Conservation (phyloP, 371 early-diverging fungal species). For the Capillidium heterosporum region DNA sequence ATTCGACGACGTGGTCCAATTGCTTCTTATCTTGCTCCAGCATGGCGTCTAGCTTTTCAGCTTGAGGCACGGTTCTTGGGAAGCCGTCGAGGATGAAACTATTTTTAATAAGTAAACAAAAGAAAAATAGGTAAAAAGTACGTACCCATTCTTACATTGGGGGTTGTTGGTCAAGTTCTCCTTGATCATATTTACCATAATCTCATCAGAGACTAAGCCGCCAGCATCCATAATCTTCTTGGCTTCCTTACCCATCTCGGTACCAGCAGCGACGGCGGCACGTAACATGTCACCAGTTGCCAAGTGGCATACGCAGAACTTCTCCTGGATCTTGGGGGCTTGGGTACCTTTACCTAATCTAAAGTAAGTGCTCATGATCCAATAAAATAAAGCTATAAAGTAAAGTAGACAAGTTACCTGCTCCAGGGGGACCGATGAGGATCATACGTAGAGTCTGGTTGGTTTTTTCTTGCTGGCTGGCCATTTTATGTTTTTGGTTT, state of each 20-base stretch:
- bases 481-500: too few relatives aligned
- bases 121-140: conserved; percentile 5
- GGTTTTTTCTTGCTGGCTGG: conserved; percentile 2
- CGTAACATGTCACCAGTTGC: conserved; percentile 99
- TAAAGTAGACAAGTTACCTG: conserved; percentile 34
- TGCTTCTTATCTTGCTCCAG: conserved; percentile 58
- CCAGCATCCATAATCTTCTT: conserved; percentile 98
- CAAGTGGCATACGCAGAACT: conserved; percentile 90
- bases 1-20: conserved; percentile 82
- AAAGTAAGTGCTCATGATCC: neutral
- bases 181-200: conserved; percentile 92
- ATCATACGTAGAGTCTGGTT: conserved; percentile 42
- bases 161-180: conserved; percentile 81
- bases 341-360: conserved; percentile 90
- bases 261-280: conserved; percentile 83
- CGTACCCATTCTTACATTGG: conserved; percentile 80
- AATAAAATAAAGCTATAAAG: conserved; percentile 2
- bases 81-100: conserved; percentile 99
- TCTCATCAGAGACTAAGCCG: conserved; percentile 92
- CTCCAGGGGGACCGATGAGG: conserved; percentile 96
- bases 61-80: conserved; percentile 97
- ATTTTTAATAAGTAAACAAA: conserved; percentile 1
- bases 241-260: conserved; percentile 81
- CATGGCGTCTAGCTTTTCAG: conserved; percentile 95
- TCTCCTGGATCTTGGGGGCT: conserved; percentile 85